These are phyloP conservation scores for Drechmeria coniospora DNA, from an alignment of 2,329 filamentous ascomycete genomes.

Conservation along the genomic window DNA sequence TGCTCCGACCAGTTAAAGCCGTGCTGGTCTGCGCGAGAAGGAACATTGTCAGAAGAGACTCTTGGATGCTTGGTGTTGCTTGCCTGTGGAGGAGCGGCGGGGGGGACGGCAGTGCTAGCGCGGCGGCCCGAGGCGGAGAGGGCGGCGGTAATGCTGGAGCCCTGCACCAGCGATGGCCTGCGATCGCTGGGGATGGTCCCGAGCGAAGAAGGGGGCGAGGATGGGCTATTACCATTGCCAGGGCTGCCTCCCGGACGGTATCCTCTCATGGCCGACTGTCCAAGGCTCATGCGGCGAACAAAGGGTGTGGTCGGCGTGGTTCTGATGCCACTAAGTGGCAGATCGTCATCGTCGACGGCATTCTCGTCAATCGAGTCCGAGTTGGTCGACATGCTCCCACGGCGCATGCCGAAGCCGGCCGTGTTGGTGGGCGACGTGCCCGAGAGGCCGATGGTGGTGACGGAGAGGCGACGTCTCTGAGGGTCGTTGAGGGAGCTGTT, in stretches of 20 bases:
- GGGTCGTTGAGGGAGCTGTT: conserved; percentile 33
- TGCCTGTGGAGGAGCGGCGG: conserved; percentile 33
- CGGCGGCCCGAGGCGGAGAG: conserved; percentile 20
- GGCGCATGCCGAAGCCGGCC: conserved; percentile 37
- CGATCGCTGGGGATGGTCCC: conserved; percentile 16
- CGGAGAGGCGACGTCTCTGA: conserved; percentile 55
- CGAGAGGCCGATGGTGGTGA: conserved; percentile 60
- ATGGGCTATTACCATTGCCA: conserved; percentile 45
- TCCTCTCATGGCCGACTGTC: conserved; percentile 57
- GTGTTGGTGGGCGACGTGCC: conserved; percentile 49
- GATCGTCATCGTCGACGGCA: conserved; percentile 55
- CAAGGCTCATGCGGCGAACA: conserved; percentile 77
- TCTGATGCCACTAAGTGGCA: conserved; percentile 30
- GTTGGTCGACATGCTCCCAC: conserved; percentile 55
- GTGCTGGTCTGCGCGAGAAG: conserved; percentile 56
- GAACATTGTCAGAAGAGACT: conserved; percentile 50
- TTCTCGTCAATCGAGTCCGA: conserved; percentile 55
- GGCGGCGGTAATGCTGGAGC: conserved; percentile 17
- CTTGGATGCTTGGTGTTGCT: conserved; percentile 39
- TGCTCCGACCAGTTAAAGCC: conserved; percentile 97
- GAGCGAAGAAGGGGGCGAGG: conserved; percentile 21
- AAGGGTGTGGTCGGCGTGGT: conserved; percentile 59
- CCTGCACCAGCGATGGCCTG: conserved; percentile 13
- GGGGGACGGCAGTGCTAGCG: conserved; percentile 16
- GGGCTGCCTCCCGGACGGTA: conserved; percentile 39